Evolutionary conservation across 805 yeast genomes (phyloP).

Genomic region (Zygosaccharomyces lentus): DNA sequence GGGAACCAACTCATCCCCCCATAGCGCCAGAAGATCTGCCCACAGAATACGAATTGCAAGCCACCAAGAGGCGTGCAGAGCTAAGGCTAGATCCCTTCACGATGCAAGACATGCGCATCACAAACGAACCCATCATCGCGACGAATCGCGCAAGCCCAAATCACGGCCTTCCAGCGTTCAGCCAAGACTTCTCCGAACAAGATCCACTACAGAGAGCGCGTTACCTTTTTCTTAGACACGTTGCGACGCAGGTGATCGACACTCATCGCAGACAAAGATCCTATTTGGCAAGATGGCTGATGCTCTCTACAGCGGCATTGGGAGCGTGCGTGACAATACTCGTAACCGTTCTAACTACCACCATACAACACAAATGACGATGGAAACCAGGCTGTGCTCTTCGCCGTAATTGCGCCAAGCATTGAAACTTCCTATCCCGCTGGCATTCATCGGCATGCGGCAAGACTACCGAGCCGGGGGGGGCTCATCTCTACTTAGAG

Average conservation of each 20-base stretch:
- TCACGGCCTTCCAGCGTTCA: background rate
- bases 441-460: too few species aligned
- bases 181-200: background rate
- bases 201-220: slow-evolving; percentile 1
- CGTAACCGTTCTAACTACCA: background rate
- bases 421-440: too few species aligned
- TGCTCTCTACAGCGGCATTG: slow-evolving; percentile 1
- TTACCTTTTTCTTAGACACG: slow-evolving; percentile 10
- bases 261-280: slow-evolving; percentile 18
- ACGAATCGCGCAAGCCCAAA: background rate
- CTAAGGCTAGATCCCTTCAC: slow-evolving; percentile 4
- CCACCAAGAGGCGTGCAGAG: slow-evolving; percentile 6
- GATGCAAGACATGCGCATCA: slow-evolving; percentile 7
- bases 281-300: slow-evolving; percentile 17
- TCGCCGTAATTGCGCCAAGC: too few species aligned
- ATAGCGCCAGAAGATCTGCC: slow-evolving; percentile 28
- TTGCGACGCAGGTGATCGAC: slow-evolving; percentile 16
- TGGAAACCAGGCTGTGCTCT: too few species aligned
- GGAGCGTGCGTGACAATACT: background rate
- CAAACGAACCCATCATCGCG: slow-evolving; percentile 4
- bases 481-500: background rate
- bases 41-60: slow-evolving; percentile 24
- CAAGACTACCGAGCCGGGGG: too few species aligned
- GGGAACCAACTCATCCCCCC: slow-evolving; percentile 22
- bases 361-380: background rate